These are phyloP conservation scores for Neltuma alba DNA, from an alignment of 306 rosid genomes.

Conservation along the genomic window DNA sequence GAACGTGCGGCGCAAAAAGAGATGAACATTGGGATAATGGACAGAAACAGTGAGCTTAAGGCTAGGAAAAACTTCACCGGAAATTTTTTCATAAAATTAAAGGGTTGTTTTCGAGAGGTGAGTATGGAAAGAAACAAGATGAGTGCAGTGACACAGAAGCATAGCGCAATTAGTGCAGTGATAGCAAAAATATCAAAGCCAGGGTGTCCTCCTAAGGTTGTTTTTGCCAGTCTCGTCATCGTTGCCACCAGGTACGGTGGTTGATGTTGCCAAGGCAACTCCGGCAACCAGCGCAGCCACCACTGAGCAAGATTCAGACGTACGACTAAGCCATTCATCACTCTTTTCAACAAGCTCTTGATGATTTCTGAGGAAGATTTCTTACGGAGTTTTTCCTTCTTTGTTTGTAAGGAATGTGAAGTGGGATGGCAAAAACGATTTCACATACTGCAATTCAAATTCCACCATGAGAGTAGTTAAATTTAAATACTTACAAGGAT, in stretches of 20 bases:
- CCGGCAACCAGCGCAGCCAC: conserved; percentile 30
- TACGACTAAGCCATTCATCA: conserved; percentile 1
- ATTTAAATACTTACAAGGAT: too few relatives aligned
- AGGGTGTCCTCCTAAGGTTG: conserved; percentile 34
- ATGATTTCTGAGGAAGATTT: conserved; percentile 8
- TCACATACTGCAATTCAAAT: conserved; percentile 12
- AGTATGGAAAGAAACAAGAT: conserved; percentile 60
- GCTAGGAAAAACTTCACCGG: conserved; percentile 50
- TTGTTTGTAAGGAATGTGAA: not conserved
- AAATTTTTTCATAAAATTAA: conserved; percentile 43
- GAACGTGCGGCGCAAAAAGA: conserved; percentile 57
- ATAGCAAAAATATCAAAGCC: conserved; percentile 46
- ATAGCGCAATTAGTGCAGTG: conserved; percentile 45
- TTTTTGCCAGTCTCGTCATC: conserved; percentile 4
- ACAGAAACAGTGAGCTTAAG: conserved; percentile 50
- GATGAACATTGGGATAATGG: conserved; percentile 48
- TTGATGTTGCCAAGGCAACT: conserved; percentile 20
- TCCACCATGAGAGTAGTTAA: too few relatives aligned
- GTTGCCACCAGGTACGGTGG: conserved; percentile 31
- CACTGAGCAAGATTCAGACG: conserved; percentile 29
- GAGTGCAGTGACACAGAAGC: conserved; percentile 53
- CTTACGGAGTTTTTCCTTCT: not conserved
- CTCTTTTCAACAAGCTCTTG: not conserved
- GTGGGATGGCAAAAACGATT: not conserved
- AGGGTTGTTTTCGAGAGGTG: conserved; percentile 47